phyloP scores from a whole-genome alignment of 2,329 filamentous ascomycete species.

The Botrytis hyacinthi region DNA sequence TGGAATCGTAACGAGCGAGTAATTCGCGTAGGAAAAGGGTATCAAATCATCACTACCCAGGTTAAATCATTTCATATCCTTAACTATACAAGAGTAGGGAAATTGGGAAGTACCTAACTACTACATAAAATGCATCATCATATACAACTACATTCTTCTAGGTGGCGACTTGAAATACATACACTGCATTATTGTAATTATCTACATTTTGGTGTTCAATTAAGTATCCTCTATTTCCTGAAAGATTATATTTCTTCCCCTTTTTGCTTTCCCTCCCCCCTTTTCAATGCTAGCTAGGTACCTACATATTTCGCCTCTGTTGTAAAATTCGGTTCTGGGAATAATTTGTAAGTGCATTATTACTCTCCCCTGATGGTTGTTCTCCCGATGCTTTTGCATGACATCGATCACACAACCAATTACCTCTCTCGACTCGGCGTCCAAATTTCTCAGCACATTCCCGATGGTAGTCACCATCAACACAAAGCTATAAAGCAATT shows the following conservation, averaged over 20 bases:
- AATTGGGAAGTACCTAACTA: background rate
- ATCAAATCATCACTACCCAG: background rate
- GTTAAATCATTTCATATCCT: background rate
- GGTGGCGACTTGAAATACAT: background rate
- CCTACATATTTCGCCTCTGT: background rate
- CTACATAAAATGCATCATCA: background rate
- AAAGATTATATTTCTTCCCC: background rate
- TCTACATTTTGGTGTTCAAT: background rate
- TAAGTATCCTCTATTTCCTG: background rate
- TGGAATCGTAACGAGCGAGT: background rate
- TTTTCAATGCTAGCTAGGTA: background rate
- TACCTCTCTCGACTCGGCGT: background rate
- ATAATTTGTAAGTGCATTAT: background rate
- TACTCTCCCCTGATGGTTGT: background rate
- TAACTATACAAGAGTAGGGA: background rate
- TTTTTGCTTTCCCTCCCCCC: background rate
- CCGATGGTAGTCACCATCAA: background rate
- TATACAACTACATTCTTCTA: background rate
- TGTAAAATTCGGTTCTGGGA: background rate
- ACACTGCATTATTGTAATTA: background rate
- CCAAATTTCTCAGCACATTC: background rate
- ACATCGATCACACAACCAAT: conserved; percentile 7
- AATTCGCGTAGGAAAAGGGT: background rate
- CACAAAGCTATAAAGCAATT: background rate
- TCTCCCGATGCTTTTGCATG: background rate